Evolutionary conservation across 345 rosid genomes (phyloP).

Genomic region (Citropsis articulata): DNA sequence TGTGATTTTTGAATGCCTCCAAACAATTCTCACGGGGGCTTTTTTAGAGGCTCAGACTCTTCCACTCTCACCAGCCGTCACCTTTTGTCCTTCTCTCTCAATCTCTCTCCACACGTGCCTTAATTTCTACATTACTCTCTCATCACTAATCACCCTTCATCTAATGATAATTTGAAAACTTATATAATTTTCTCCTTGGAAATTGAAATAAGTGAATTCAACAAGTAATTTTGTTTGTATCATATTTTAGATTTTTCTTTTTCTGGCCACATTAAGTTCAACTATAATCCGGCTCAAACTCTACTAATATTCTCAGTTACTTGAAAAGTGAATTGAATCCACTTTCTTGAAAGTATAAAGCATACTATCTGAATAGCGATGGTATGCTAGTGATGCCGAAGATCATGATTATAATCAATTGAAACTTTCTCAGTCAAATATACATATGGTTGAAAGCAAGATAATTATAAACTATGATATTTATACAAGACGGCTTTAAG

Average conservation of each 20-base stretch:
- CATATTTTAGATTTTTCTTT: no score
- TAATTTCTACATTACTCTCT: conserved; percentile 1
- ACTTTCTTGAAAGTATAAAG: no score
- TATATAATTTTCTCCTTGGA: background rate
- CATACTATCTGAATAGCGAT: background rate
- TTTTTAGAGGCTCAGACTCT: background rate
- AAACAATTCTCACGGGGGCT: conserved; percentile 56
- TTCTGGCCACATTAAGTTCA: no score
- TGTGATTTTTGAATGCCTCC: conserved; percentile 40
- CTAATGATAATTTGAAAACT: background rate
- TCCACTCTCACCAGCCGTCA: conserved; percentile 27
- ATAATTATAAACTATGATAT: no score
- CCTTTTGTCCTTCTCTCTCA: conserved; percentile 30
- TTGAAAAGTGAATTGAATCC: background rate
- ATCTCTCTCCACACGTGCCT: conserved; percentile 39
- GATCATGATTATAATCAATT: no score
- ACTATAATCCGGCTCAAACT: background rate
- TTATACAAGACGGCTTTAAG: no score
- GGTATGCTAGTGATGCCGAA: no score
- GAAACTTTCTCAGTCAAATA: no score
- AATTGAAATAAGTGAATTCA: background rate
- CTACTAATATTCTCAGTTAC: background rate
- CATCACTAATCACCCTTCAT: background rate
- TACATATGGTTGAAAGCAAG: no score
- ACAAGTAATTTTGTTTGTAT: no score